Percentiles rank a stretch among this genome's conserved stretches.
Evolutionary conservation across 129 eudicot genomes (phyloP).

Genomic region (Chrysanthemum makinoi): DNA sequence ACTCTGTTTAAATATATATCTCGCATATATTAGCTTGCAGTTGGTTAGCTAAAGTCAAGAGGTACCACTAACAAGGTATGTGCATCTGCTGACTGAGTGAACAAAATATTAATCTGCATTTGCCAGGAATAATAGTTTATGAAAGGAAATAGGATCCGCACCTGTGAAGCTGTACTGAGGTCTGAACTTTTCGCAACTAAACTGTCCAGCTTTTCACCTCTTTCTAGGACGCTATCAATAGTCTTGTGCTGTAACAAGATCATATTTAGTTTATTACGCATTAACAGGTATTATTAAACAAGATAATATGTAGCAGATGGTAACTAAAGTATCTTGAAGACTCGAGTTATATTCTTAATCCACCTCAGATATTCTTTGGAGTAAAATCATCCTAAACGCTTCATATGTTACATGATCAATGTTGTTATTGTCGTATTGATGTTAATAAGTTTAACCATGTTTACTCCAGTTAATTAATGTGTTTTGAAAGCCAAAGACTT

Average conservation of each 20-base stretch:
- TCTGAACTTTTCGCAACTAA: slow-evolving; percentile 97
- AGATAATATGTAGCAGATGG: neutral
- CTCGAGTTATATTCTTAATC: slow-evolving; percentile 4
- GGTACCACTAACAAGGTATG: neutral
- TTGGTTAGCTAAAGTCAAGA: neutral
- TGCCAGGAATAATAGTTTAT: neutral
- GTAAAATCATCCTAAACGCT: slow-evolving; percentile 1
- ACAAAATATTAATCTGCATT: neutral
- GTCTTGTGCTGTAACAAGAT: slow-evolving; percentile 76
- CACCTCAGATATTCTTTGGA: slow-evolving; percentile 2
- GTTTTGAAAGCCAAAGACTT: neutral
- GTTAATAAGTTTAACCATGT: slow-evolving; percentile 9
- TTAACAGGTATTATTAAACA: slow-evolving; percentile 7
- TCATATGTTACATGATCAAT: neutral
- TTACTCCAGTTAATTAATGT: neutral
- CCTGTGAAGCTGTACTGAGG: slow-evolving; percentile 99
- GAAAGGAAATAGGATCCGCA: slow-evolving; percentile 19
- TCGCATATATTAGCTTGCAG: no score
- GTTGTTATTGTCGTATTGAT: neutral
- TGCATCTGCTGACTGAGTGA: neutral
- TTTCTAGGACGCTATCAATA: slow-evolving; percentile 90
- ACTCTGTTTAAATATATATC: neutral
- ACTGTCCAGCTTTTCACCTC: slow-evolving; percentile 96
- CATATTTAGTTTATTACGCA: neutral
- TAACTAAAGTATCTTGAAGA: neutral